Conservation (phyloP, 768 basidiomycete species). For the Boletus rufocinnamomeus region DNA sequence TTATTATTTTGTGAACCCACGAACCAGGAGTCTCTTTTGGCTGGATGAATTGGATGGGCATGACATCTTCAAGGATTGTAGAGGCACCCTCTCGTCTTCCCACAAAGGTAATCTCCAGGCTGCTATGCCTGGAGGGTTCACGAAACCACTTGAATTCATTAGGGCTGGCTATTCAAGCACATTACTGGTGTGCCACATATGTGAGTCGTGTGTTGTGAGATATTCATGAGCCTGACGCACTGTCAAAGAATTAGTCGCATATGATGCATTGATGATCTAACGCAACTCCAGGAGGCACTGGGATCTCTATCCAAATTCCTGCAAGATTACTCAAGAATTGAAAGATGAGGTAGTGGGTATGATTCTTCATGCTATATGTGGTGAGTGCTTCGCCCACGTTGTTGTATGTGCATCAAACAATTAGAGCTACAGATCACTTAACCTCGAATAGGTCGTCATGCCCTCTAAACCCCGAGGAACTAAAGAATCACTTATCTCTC, state of each 20-base stretch:
- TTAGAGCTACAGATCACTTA: constrained; percentile 22
- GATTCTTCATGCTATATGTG: constrained; percentile 31
- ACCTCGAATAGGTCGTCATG: constrained; percentile 32
- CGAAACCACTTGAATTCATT: background rate
- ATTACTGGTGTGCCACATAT: constrained; percentile 38
- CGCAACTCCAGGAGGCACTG: constrained; percentile 37
- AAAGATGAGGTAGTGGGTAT: constrained; percentile 29
- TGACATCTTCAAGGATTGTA: constrained; percentile 32
- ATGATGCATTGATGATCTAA: constrained; percentile 2
- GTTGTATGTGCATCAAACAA: background rate
- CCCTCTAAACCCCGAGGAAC: constrained; percentile 19
- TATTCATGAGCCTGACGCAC: constrained; percentile 8
- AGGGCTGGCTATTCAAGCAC: constrained; percentile 38
- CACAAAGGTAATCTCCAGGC: constrained; percentile 26
- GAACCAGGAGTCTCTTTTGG: constrained; percentile 53
- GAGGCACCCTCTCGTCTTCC: constrained; percentile 16
- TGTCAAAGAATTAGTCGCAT: background rate
- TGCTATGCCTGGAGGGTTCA: background rate
- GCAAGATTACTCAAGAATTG: constrained; percentile 27
- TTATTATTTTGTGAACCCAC: constrained; percentile 58
- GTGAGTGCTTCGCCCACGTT: constrained; percentile 10
- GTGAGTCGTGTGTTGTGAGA: constrained; percentile 6
- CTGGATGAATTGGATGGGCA: constrained; percentile 44
- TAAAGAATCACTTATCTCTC: constrained; percentile 28
- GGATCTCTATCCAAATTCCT: constrained; percentile 33